These are phyloP conservation scores for Cordyceps cicadae DNA, from an alignment of 2,329 filamentous ascomycete species.

Conservation along the genomic window DNA sequence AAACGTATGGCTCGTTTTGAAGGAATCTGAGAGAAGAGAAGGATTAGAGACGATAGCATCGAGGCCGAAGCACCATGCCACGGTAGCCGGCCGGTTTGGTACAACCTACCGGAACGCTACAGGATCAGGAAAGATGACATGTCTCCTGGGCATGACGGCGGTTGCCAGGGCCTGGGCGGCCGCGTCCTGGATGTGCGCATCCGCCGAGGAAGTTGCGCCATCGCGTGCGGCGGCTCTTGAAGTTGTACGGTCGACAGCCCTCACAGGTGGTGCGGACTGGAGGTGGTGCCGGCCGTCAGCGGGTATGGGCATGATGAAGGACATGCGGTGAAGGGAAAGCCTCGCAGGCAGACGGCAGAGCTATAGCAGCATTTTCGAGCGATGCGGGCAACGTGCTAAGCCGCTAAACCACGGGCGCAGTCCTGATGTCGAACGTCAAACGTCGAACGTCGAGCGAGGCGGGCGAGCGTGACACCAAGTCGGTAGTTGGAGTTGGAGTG, in stretches of 20 bases:
- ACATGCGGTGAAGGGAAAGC: conserved; percentile 29
- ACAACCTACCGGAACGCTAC: conserved; percentile 43
- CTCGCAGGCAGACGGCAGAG: conserved; percentile 14
- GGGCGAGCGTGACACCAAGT: conserved; percentile 1
- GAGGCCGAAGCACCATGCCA: too few relatives aligned
- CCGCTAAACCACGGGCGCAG: neutral
- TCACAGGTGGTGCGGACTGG: conserved; percentile 16
- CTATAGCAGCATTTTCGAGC: conserved; percentile 8
- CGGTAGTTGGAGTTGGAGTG: neutral
- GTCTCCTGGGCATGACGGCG: conserved; percentile 29
- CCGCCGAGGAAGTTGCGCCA: conserved; percentile 15
- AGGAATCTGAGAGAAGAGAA: conserved; percentile 50
- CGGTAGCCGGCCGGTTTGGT: neutral
- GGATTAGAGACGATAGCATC: neutral
- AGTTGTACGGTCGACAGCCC: conserved; percentile 17
- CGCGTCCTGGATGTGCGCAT: conserved; percentile 13
- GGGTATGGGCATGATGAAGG: conserved; percentile 29
- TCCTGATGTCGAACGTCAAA: neutral
- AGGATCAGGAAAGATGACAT: conserved; percentile 51
- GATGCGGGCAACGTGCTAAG: neutral
- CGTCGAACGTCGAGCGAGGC: neutral
- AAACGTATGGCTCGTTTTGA: conserved; percentile 72
- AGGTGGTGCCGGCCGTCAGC: conserved; percentile 21
- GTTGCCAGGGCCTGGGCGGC: conserved; percentile 15
- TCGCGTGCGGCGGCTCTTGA: conserved; percentile 19